Conservation (phyloP, 2,329 filamentous ascomycete genomes). For the Nigrospora oryzae region DNA sequence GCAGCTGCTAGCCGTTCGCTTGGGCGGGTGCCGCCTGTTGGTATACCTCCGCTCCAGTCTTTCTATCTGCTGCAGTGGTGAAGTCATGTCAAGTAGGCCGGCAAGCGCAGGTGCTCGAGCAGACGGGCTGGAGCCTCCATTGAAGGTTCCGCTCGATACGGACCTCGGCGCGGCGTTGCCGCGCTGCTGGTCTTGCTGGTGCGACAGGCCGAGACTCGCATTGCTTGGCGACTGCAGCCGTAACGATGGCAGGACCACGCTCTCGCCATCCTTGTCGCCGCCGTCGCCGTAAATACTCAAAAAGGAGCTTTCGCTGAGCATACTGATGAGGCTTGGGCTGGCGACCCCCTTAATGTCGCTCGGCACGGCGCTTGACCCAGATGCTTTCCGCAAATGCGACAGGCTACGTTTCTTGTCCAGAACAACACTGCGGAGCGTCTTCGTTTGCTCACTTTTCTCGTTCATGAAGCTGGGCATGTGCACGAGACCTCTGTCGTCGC, state of each 20-base stretch:
- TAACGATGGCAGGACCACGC: no score
- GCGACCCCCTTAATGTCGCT: constrained; percentile 29
- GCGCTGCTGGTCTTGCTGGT: no score
- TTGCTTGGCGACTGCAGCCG: no score
- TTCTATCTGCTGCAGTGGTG: constrained; percentile 43
- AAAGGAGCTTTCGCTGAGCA: constrained; percentile 62
- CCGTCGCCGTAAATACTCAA: constrained; percentile 52
- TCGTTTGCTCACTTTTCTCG: constrained; percentile 48
- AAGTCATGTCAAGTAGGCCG: constrained; percentile 33
- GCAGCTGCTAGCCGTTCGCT: constrained; percentile 12
- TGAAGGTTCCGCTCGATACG: constrained; percentile 18
- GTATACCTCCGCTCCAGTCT: constrained; percentile 25
- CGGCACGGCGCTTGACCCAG: constrained; percentile 29
- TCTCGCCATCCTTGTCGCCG: constrained; percentile 6
- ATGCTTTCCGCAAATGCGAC: constrained; percentile 38
- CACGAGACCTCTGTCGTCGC: constrained; percentile 31
- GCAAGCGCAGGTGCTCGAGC: constrained; percentile 36
- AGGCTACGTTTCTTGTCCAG: constrained; percentile 40
- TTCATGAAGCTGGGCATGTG: constrained; percentile 60
- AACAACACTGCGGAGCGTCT: constrained; percentile 53
- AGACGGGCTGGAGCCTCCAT: constrained; percentile 18
- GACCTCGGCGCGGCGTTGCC: no score
- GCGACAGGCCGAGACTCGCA: no score
- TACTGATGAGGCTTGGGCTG: constrained; percentile 50
- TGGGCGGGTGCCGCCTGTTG: constrained; percentile 16